Percentiles rank a stretch among this genome's conserved stretches.
Conservation (phyloP, 2,329 filamentous ascomycete genomes). For the Xylaria sp. region DNA sequence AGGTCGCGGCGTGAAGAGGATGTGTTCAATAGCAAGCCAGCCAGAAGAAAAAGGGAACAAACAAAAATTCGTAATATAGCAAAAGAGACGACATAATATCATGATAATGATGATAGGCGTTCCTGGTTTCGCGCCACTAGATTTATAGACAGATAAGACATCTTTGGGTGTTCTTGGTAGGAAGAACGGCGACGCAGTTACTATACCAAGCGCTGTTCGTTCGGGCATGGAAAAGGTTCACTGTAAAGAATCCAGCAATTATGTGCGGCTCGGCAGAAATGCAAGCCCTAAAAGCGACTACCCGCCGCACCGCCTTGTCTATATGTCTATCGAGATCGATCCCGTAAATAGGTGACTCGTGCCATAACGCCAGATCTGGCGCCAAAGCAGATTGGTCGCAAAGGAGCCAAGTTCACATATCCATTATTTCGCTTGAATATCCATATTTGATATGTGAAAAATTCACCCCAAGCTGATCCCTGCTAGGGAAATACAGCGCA, state of each 20-base stretch:
- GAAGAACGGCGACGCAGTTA: neutral
- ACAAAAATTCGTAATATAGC: neutral
- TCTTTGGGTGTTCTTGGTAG: slow-evolving; percentile 7
- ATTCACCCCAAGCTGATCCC: neutral
- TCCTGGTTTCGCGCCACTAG: slow-evolving; percentile 17
- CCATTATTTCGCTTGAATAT: slow-evolving; percentile 1
- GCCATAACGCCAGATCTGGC: neutral
- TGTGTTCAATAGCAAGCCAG: neutral
- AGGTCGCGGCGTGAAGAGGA: slow-evolving; percentile 69
- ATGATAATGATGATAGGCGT: slow-evolving; percentile 16
- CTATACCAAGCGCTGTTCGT: neutral
- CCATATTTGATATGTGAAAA: neutral
- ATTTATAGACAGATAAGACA: slow-evolving; percentile 19
- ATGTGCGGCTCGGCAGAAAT: neutral
- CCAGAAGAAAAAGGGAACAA: neutral
- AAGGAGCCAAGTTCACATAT: neutral
- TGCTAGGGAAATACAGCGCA: neutral
- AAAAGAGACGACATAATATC: too few species aligned
- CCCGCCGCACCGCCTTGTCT: neutral
- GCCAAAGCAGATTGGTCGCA: neutral
- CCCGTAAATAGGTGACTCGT: neutral
- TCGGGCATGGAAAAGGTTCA: neutral
- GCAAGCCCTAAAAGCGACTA: neutral
- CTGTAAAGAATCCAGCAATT: neutral
- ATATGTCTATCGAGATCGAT: neutral